These are phyloP conservation scores for Ballota nigra DNA, from an alignment of 257 asterid genomes.

Conservation along the genomic window DNA sequence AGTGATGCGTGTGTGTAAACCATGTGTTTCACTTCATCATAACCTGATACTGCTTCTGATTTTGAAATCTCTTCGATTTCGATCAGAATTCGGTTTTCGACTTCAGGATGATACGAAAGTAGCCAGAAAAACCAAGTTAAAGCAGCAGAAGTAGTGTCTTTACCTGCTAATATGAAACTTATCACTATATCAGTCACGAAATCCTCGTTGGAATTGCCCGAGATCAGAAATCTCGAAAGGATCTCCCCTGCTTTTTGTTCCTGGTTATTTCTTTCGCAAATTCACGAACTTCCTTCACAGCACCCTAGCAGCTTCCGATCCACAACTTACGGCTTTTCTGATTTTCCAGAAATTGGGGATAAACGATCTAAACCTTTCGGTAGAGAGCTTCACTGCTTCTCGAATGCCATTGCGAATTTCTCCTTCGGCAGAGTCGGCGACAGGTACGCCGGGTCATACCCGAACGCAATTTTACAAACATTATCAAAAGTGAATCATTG, in stretches of 20 bases:
- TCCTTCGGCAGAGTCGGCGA: conserved; percentile 36
- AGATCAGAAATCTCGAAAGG: conserved; percentile 39
- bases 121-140: conserved; percentile 52
- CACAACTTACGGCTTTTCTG: background rate
- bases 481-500: conserved; percentile 44
- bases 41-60: conserved; percentile 15
- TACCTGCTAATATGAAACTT: conserved; percentile 46
- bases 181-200: conserved; percentile 39
- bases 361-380: background rate
- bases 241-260: background rate
- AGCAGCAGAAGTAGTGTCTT: conserved; percentile 47
- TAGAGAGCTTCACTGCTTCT: conserved; percentile 26
- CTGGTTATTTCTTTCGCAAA: background rate
- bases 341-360: background rate
- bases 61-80: conserved; percentile 32
- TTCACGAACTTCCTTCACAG: background rate
- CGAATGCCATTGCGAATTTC: conserved; percentile 37
- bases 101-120: conserved; percentile 28
- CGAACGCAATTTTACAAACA: conserved; percentile 39
- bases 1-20: conserved; percentile 49
- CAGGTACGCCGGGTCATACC: conserved; percentile 38
- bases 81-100: conserved; percentile 30
- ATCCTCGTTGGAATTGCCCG: conserved; percentile 41
- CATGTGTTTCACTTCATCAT: conserved; percentile 53
- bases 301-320: background rate